Conservation (phyloP, 192 early-diverging fungal genomes). For the Nowakowskiella sp. region DNA sequence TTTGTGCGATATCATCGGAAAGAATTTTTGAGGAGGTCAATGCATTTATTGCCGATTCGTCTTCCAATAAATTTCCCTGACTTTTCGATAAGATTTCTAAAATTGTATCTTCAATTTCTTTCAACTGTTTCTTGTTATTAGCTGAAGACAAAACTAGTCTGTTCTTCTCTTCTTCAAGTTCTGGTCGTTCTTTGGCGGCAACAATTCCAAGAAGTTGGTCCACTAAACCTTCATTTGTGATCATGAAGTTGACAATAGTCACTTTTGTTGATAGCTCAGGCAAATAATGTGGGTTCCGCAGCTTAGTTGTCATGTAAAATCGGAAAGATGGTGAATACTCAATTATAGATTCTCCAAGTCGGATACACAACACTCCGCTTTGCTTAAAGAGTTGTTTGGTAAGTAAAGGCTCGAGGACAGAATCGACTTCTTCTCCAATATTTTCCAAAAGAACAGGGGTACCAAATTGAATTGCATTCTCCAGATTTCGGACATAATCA, state of each 20-base stretch:
- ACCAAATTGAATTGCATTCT: conserved; percentile 57
- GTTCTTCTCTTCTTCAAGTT: conserved; percentile 60
- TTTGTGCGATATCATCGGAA: conserved; percentile 53
- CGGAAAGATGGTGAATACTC: conserved; percentile 55
- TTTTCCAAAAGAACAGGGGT: conserved; percentile 55
- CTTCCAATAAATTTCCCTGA: conserved; percentile 52
- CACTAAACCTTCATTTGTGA: conserved; percentile 53
- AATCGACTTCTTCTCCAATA: conserved; percentile 55
- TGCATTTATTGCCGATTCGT: conserved; percentile 53
- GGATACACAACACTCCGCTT: conserved; percentile 51
- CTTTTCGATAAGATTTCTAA: conserved; percentile 43
- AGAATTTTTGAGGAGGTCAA: conserved; percentile 49
- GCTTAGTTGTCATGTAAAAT: conserved; percentile 56
- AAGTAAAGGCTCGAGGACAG: conserved; percentile 50
- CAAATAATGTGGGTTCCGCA: conserved; percentile 53
- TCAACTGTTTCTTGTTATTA: conserved; percentile 53
- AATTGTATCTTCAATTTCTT: conserved; percentile 58
- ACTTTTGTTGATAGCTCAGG: conserved; percentile 60
- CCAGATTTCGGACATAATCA: conserved; percentile 50
- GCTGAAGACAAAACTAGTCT: conserved; percentile 46
- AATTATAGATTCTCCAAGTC: conserved; percentile 48
- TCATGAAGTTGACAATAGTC: conserved; percentile 58
- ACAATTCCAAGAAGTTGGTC: conserved; percentile 56
- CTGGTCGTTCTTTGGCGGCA: conserved; percentile 53
- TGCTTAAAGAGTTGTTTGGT: conserved; percentile 61